Base-by-base conservation (phyloP, 208 protist genomes). In the Acanthamoeba healyi region DNA sequence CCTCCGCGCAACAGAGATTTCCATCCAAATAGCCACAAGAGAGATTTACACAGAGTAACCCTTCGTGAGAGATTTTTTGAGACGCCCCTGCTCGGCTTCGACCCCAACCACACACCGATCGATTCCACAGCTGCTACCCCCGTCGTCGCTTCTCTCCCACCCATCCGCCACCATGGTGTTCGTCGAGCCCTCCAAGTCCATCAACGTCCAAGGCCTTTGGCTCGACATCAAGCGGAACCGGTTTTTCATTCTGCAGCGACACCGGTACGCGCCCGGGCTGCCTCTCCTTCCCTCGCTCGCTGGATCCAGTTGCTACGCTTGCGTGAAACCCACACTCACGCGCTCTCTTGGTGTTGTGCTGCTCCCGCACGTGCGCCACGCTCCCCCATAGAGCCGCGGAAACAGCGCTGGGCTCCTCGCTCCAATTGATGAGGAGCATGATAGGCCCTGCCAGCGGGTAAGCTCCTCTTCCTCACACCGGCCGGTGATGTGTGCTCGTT, bases 121-220 rank as follows among this genome's bases (percentile, higher is more conserved):
- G n/a, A n/a, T n/a, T n/a, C n/a, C n/a, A 49, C 44, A 49, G 44
- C 44, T 49, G 44, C 12, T 24, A n/a, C 54, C 54, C 29, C 51
- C 19, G 29, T 32, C 36, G 24, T 19, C 58, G 24, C 58, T 65
- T n/a, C 61, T 70, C 32, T 74, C 22, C n/a, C n/a, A n/a, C n/a
- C n/a, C n/a, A n/a, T n/a, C n/a, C n/a, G n/a, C n/a, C 54, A 12
- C 26, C 46, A 86, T 86, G 77, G 77, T 86, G 12, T 86, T 86
- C 61, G 77, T 86, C 29, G 77, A 86, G 24, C 77, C 77, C 46
- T 86, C 77, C 17, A 61, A 58, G 46, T 86, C 77, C 4, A 32
- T 86, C 77, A 86, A 61, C 77, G 46, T 58, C 24, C 77, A 86
- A 22, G 46, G 77, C 77, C 77, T 86, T 4, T 86, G 77, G 77